phyloP scores from a whole-genome alignment of 2,329 filamentous ascomycete genomes.

The Colletotrichum salicis region DNA sequence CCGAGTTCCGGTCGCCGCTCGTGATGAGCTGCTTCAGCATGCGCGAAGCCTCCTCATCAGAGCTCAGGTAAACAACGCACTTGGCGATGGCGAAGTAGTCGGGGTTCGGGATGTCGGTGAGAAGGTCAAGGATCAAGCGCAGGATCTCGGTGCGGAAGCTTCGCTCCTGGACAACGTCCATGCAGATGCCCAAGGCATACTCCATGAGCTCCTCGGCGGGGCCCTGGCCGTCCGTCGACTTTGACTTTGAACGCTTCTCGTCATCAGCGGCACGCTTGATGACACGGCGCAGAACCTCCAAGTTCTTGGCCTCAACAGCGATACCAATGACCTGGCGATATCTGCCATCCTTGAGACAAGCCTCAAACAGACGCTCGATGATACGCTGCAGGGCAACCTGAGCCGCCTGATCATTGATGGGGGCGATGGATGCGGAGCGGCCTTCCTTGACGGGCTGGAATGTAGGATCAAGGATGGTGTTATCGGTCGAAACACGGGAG shows the following conservation, averaged over 20 bases:
- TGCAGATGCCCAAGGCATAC: constrained; percentile 93
- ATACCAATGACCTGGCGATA: constrained; percentile 98
- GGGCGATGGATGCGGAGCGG: constrained; percentile 69
- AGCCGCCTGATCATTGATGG: constrained; percentile 75
- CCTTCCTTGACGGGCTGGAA: constrained; percentile 66
- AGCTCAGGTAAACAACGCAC: constrained; percentile 95
- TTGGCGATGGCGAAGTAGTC: constrained; percentile 99
- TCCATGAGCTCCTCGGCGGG: constrained; percentile 92
- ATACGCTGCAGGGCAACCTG: constrained; percentile 84
- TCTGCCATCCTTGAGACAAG: constrained; percentile 84
- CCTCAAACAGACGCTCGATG: constrained; percentile 90
- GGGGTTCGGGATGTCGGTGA: constrained; percentile 90
- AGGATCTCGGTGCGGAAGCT: constrained; percentile 86
- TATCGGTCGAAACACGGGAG: constrained; percentile 80
- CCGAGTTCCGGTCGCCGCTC: constrained; percentile 80
- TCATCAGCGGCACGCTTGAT: constrained; percentile 91
- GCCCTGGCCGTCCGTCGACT: constrained; percentile 62
- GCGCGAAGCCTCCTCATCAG: constrained; percentile 87
- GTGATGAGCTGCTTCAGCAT: constrained; percentile 86
- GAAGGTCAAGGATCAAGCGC: constrained; percentile 90
- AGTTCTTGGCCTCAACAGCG: constrained; percentile 91
- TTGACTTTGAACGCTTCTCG: constrained; percentile 76
- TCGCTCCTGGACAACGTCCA: constrained; percentile 96
- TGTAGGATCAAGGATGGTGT: constrained; percentile 69
- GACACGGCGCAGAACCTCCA: constrained; percentile 85